Percentiles rank a stretch among this genome's conserved stretches.
phyloP scores from a whole-genome alignment of 495 filamentous ascomycete genomes.

The Podospora pseudocomata region DNA sequence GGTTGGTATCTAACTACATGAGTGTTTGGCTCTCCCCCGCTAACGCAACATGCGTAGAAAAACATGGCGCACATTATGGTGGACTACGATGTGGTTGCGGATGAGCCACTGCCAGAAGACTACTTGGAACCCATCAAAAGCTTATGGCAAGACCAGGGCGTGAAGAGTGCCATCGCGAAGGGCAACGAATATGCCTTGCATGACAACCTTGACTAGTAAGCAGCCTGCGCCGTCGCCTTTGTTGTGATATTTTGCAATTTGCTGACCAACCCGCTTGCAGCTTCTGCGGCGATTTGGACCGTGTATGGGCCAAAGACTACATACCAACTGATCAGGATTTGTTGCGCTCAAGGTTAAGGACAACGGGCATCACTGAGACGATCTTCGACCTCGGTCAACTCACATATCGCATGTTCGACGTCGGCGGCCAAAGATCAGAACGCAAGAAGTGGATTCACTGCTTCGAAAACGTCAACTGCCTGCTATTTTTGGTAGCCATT shows the following conservation, averaged over 20 bases:
- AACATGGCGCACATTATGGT: constrained; percentile 51
- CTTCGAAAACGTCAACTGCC: constrained; percentile 92
- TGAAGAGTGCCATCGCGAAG: constrained; percentile 79
- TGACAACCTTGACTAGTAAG: constrained; percentile 92
- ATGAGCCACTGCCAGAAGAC: constrained; percentile 67
- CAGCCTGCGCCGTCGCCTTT: constrained; percentile 4
- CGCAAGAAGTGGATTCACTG: constrained; percentile 99
- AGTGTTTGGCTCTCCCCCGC: background rate
- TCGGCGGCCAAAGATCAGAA: constrained; percentile 94
- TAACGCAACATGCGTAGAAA: constrained; percentile 35
- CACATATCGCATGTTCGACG: constrained; percentile 98
- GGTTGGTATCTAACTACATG: constrained; percentile 47
- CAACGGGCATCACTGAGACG: constrained; percentile 96
- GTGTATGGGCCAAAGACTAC: constrained; percentile 81
- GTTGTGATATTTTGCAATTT: background rate
- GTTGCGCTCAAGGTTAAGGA: constrained; percentile 84
- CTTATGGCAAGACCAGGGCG: constrained; percentile 79
- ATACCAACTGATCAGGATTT: constrained; percentile 97
- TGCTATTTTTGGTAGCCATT: constrained; percentile 93
- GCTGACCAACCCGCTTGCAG: constrained; percentile 40
- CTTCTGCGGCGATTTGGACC: constrained; percentile 87
- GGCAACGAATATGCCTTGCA: constrained; percentile 96
- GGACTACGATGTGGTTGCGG: constrained; percentile 72
- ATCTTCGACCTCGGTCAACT: constrained; percentile 91
- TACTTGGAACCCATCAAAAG: constrained; percentile 73